Conservation (phyloP, 140 eudicot species). For the Cichorium intybus region DNA sequence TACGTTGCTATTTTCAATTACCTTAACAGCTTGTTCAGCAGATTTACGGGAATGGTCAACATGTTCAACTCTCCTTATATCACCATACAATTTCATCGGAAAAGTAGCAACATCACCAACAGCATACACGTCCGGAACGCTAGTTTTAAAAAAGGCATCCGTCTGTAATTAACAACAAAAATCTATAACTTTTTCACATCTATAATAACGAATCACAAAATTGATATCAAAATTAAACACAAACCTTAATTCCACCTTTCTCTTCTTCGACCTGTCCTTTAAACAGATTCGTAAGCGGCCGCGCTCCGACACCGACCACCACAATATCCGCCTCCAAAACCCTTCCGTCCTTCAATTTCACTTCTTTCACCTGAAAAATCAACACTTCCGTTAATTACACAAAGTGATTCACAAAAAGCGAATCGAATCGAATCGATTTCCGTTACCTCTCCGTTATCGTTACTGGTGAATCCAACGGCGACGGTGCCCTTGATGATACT, state of each 20-base stretch:
- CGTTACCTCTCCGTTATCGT: conserved; percentile 70
- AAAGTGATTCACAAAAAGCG: background rate
- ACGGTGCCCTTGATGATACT: conserved; percentile 87
- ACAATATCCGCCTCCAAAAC: conserved; percentile 92
- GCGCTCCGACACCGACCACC: conserved; percentile 95
- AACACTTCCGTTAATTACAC: too few relatives aligned
- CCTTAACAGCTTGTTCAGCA: conserved; percentile 98
- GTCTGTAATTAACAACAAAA: conserved; percentile 54
- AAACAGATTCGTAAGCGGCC: conserved; percentile 75
- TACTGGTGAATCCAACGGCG: conserved; percentile 72
- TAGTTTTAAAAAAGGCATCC: conserved; percentile 87
- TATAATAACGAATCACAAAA: too few relatives aligned
- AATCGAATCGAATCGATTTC: too few relatives aligned
- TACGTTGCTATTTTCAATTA: too few relatives aligned
- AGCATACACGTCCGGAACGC: conserved; percentile 89
- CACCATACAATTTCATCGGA: conserved; percentile 85
- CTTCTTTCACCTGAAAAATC: conserved; percentile 66
- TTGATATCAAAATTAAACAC: conserved; percentile 6
- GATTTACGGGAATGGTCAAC: conserved; percentile 99
- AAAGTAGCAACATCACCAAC: conserved; percentile 98
- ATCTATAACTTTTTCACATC: background rate
- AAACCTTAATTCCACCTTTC: conserved; percentile 95
- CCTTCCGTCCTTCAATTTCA: conserved; percentile 89
- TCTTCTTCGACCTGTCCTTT: conserved; percentile 98
- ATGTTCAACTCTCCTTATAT: conserved; percentile 92